Evolutionary conservation across 2,329 filamentous ascomycete species (phyloP).

Genomic region (Aspergillus puulaauensis): DNA sequence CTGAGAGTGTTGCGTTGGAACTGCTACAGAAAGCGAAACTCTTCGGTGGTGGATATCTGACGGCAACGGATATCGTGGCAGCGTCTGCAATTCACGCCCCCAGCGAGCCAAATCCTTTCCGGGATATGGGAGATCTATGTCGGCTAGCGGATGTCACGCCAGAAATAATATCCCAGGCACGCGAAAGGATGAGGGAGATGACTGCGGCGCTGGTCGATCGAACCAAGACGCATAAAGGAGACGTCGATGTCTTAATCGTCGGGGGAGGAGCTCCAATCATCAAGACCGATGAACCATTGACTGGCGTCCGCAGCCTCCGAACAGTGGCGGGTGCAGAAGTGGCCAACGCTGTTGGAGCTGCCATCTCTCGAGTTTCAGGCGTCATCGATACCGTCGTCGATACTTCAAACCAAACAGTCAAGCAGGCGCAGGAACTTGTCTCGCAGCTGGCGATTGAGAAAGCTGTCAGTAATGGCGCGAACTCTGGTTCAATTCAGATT

Average conservation of each 20-base stretch:
- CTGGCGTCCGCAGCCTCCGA: background rate
- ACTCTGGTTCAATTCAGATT: slow-evolving; percentile 32
- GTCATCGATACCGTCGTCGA: slow-evolving; percentile 9
- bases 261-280: slow-evolving; percentile 53
- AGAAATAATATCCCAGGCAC: background rate
- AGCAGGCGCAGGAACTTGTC: slow-evolving; percentile 18
- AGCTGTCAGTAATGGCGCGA: slow-evolving; percentile 3
- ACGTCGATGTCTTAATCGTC: slow-evolving; percentile 54
- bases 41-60: slow-evolving; percentile 58
- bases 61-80: slow-evolving; percentile 58
- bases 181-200: background rate
- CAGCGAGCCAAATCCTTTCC: background rate
- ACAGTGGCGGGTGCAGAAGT: slow-evolving; percentile 40
- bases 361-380: slow-evolving; percentile 58
- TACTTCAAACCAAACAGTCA: slow-evolving; percentile 10
- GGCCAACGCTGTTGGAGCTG: slow-evolving; percentile 65
- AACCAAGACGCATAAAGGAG: slow-evolving; percentile 9
- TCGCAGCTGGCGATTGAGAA: background rate
- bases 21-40: slow-evolving; percentile 55
- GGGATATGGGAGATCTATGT: background rate
- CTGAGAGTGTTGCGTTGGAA: slow-evolving; percentile 62
- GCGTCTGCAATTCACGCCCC: slow-evolving; percentile 13
- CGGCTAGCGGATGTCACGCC: background rate
- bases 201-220: slow-evolving; percentile 10
- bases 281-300: background rate